Conservation (phyloP, 2,329 filamentous ascomycete species). For the Diaporthe nobilis region DNA sequence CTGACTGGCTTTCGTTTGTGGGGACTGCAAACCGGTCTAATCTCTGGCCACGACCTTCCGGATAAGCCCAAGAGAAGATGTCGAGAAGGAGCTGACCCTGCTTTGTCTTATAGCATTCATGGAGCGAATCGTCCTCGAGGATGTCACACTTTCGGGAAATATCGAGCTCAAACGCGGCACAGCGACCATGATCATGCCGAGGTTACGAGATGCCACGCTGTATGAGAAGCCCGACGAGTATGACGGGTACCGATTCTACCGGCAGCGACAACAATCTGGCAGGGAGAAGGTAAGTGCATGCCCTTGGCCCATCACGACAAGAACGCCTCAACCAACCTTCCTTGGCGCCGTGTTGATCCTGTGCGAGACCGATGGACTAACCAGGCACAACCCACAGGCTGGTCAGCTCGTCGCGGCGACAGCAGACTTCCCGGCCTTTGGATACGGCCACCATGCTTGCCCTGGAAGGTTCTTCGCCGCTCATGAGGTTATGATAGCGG, state of each 20-base stretch:
- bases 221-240: constrained; percentile 47
- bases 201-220: not conserved
- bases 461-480: constrained; percentile 60
- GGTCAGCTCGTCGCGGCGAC: constrained; percentile 54
- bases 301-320: too few relatives aligned
- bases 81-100: not conserved
- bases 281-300: constrained; percentile 1
- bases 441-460: constrained; percentile 58
- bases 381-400: constrained; percentile 43
- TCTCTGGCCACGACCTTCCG: not conserved
- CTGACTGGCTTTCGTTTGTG: too few relatives aligned
- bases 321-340: not conserved
- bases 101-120: not conserved
- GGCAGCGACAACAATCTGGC: not conserved
- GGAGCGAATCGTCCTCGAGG: constrained; percentile 13
- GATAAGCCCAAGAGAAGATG: not conserved
- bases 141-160: constrained; percentile 9
- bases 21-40: not conserved
- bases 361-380: constrained; percentile 43
- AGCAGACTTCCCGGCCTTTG: constrained; percentile 53
- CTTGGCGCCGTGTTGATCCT: not conserved
- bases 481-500: constrained; percentile 56
- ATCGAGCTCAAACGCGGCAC: constrained; percentile 12
- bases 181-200: not conserved
- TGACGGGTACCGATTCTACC: constrained; percentile 48